Conservation (phyloP, 2,329 filamentous ascomycete species). For the Colletotrichum endophyticum region DNA sequence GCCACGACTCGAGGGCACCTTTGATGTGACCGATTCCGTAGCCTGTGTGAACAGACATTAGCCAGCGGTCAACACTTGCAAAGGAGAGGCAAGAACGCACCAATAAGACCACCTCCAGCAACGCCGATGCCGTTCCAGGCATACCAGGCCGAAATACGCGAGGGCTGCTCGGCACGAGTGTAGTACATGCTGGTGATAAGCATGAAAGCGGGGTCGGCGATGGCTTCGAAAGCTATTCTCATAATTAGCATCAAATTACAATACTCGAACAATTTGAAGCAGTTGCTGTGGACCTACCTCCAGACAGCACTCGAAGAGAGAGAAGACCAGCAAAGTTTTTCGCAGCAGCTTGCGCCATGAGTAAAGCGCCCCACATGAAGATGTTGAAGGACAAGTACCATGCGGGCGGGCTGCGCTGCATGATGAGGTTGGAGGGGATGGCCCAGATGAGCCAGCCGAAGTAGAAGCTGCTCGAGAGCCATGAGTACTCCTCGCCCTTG, state of each 20-base stretch:
- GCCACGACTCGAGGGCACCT: constrained; percentile 64
- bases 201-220: constrained; percentile 57
- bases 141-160: constrained; percentile 65
- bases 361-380: constrained; percentile 57
- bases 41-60: constrained; percentile 25
- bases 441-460: constrained; percentile 43
- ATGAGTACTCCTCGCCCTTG: constrained; percentile 61
- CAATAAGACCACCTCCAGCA: constrained; percentile 56
- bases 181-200: constrained; percentile 71
- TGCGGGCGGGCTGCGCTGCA: constrained; percentile 36
- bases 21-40: constrained; percentile 67
- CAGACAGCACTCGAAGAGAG: constrained; percentile 62
- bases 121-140: constrained; percentile 64
- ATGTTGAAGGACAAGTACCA: constrained; percentile 50
- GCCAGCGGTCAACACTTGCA: background rate
- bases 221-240: constrained; percentile 60
- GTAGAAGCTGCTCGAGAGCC: constrained; percentile 40
- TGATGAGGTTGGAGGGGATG: constrained; percentile 33
- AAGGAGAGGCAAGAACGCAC: constrained; percentile 17
- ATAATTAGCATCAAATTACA: background rate
- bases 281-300: constrained; percentile 27
- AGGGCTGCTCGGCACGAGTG: constrained; percentile 65
- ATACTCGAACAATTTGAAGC: background rate
- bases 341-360: constrained; percentile 57
- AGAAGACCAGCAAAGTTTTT: constrained; percentile 61